phyloP scores from a whole-genome alignment of 768 basidiomycete genomes.

The Hypholoma fasciculare region DNA sequence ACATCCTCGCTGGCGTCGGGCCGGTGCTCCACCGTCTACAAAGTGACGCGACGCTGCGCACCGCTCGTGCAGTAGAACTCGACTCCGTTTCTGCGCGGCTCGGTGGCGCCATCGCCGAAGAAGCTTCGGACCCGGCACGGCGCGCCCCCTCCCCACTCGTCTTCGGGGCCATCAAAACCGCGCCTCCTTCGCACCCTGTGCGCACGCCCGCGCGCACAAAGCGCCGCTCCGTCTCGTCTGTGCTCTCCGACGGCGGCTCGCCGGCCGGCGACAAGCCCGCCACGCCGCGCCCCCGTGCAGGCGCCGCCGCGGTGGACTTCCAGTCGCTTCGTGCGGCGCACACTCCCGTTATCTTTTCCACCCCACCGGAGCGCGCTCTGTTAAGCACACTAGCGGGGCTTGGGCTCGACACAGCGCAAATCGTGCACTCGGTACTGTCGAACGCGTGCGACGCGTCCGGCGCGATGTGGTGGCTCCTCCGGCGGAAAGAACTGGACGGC shows the following conservation, averaged over 20 bases:
- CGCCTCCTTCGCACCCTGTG: constrained; percentile 65
- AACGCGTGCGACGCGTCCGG: constrained; percentile 93
- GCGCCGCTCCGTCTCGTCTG: constrained; percentile 91
- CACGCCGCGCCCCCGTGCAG: constrained; percentile 35
- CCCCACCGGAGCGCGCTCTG: constrained; percentile 75
- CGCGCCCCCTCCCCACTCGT: constrained; percentile 26
- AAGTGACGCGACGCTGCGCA: constrained; percentile 64
- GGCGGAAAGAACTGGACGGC: constrained; percentile 67
- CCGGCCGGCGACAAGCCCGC: constrained; percentile 47
- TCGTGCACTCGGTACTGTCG: constrained; percentile 88
- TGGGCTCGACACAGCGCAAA: constrained; percentile 93
- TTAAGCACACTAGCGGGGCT: constrained; percentile 71
- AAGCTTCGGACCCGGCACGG: constrained; percentile 18
- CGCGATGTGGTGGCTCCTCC: constrained; percentile 96
- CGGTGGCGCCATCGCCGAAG: too few species aligned
- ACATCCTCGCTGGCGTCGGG: constrained; percentile 8
- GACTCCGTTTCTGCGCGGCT: constrained; percentile 31
- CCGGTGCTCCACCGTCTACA: constrained; percentile 44
- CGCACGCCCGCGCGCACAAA: constrained; percentile 96
- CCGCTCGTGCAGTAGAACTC: constrained; percentile 32
- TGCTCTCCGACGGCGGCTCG: constrained; percentile 64
- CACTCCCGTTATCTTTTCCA: constrained; percentile 85
- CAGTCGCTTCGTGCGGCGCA: constrained; percentile 61
- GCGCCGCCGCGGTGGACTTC: constrained; percentile 56
- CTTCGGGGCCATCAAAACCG: constrained; percentile 35